These are phyloP conservation scores for Angomonas deanei DNA, from an alignment of 208 protist species.

Conservation along the genomic window DNA sequence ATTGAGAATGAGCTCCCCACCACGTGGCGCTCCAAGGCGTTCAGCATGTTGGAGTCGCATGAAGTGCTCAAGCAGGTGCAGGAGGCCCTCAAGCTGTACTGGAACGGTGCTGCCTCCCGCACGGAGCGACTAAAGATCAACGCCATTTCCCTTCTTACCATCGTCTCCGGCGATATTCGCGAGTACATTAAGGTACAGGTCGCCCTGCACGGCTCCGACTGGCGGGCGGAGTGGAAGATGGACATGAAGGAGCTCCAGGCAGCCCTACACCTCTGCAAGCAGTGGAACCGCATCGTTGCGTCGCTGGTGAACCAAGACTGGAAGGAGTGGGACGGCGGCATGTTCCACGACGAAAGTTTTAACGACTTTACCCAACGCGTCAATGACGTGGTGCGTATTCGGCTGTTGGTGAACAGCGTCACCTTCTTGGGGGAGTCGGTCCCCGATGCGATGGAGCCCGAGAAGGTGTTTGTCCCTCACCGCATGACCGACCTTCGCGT, in stretches of 20 bases:
- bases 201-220: constrained; percentile 61
- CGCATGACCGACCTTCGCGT: constrained; percentile 56
- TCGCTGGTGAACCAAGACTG: constrained; percentile 54
- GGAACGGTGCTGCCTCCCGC: constrained; percentile 29
- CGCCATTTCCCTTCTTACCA: constrained; percentile 71
- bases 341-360: constrained; percentile 69
- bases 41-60: constrained; percentile 56
- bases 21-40: constrained; percentile 79
- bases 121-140: constrained; percentile 69
- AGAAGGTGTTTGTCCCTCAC: constrained; percentile 67
- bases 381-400: constrained; percentile 64
- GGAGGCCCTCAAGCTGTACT: constrained; percentile 48
- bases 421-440: constrained; percentile 27
- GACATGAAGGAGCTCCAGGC: constrained; percentile 37
- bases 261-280: constrained; percentile 49
- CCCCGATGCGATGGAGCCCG: constrained; percentile 51
- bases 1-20: constrained; percentile 72
- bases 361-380: constrained; percentile 56
- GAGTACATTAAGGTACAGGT: constrained; percentile 80
- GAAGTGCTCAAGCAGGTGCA: constrained; percentile 77
- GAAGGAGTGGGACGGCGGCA: constrained; percentile 67
- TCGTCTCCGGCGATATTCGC: constrained; percentile 78
- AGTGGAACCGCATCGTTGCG: constrained; percentile 56
- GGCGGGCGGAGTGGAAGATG: constrained; percentile 79
- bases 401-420: constrained; percentile 44